Base-by-base conservation (phyloP, 1,284 basidiomycete species). In the Cutaneotrichosporon spelunceum region DNA sequence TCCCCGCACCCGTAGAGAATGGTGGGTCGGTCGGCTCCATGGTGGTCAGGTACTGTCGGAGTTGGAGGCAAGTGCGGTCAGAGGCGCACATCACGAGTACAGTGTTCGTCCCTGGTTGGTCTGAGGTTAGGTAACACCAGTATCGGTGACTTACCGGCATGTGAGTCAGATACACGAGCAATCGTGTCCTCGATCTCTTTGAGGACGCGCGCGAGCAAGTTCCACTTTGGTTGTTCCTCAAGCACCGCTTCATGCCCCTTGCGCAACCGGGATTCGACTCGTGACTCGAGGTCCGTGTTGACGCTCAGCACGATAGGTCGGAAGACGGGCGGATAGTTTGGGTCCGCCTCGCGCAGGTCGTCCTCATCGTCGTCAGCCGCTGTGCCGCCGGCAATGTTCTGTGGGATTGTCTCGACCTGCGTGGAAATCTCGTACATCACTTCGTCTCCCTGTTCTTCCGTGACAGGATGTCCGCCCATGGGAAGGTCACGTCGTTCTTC, bases 171-270 rank as follows among this genome's bases (percentile, higher is more conserved):
- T 0, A 74, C 71, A 16, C 71, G 66, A 6, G 74, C 71, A 56
- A 93, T 90, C 68, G 93, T 90, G 64, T 88, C 87, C 77, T 99
- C 96, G 6, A 94, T 89, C 80, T 99, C 96, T 65, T 92, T 84
- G 53, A 99, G 75, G 0, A 96, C 85, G 14, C 93, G 90, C 0
- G 87, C 85, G 4, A 99, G 80, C 4, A 97, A 78, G 56, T 84
- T 84, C 95, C 96, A 99, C 74, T 99, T 99, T 0, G 95, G 95
- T 44, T 91, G 84, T 74, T 97, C 94, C 76, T 99, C 95, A 21
- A 99, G 82, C 0, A 93, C 85, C 0, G 91, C 90, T 45, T 91
- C 87, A 72, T 96, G 88, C 0, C 86, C 88, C 10, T 86, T 82
- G 0, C 92, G 90, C 11, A 93, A 70, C 87, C 91, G 91, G 36